Base-by-base conservation (phyloP, 352 stramenopile species). In the Pythium chondricola region DNA sequence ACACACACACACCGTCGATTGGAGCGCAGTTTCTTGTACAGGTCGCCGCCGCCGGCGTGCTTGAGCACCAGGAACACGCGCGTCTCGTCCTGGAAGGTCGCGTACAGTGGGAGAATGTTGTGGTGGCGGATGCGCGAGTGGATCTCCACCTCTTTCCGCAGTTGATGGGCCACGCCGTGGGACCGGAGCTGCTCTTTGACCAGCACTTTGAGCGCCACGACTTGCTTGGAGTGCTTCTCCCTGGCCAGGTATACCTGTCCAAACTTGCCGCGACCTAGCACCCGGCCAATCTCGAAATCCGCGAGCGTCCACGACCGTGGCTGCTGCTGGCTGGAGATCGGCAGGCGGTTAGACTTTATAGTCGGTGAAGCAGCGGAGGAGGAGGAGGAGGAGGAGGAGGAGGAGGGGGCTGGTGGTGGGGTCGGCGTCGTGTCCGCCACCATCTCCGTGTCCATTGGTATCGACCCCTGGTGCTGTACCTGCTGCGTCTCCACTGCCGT, bases 71-170 rank as follows among this genome's bases (percentile, higher is more conserved):
- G 47, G 48, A 95, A 97, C 4, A 93, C 79, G 52, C 75, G 74
- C 7, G 63, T 83, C 31, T 76, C 62, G 59, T 92, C 83, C 51
- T 93, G 80, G 54, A 93, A 93, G 6, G 73, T 88, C 13, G 77
- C 83, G 57, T 92, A 90, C 18, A 97, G 61, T 11, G 71, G 75
- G 27, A 97, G 50, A 31, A 97, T 95, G 57, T 95, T 85, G 42
- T 74, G 61, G 56, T 97, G 85, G 9, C 75, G 71, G 48, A 97
- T 92, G 4, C 81, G 79, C 22, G 74, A 93, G 50, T 97, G 89
- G 51, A 97, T 92, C 52, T 97, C 87, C 16, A 96, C 84, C 61
- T 97, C 89, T 43, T 95, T 88, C 30, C 71, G 61, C 2, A 97
- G 67, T 41, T 95, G 85, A 24, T 95, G 72, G 7, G 75, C 67